phyloP scores from a whole-genome alignment of 2,329 filamentous ascomycete species.

The Penicillium sp. region DNA sequence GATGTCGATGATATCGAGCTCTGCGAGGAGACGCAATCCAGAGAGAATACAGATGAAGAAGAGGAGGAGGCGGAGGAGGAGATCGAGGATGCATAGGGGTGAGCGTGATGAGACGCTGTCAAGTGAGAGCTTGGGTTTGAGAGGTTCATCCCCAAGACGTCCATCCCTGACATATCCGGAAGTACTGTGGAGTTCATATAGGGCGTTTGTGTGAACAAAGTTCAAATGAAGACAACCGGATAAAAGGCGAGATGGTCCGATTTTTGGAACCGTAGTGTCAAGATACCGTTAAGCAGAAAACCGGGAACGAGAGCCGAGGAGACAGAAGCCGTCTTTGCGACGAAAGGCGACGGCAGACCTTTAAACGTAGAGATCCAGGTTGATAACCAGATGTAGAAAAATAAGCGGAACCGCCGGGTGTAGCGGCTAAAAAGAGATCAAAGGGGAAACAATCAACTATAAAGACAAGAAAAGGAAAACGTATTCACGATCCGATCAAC shows the following conservation, averaged over 20 bases:
- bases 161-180: conserved; percentile 44
- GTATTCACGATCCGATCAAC: conserved; percentile 23
- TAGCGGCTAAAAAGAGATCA: conserved; percentile 3
- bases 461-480: conserved; percentile 13
- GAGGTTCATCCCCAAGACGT: conserved; percentile 43
- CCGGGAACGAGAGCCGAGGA: conserved; percentile 30
- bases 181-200: conserved; percentile 28
- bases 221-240: conserved; percentile 15
- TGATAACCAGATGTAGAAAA: conserved; percentile 11
- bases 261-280: conserved; percentile 21
- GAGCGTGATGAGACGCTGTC: conserved; percentile 36
- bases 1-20: conserved; percentile 68
- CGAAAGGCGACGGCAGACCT: conserved; percentile 27
- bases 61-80: conserved; percentile 74
- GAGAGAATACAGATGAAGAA: conserved; percentile 73
- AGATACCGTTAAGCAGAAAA: conserved; percentile 28
- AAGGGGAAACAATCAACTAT: conserved; percentile 6
- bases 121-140: conserved; percentile 38
- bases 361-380: conserved; percentile 22
- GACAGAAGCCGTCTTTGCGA: conserved; percentile 26
- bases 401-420: conserved; percentile 7
- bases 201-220: conserved; percentile 9
- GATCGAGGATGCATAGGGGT: conserved; percentile 67
- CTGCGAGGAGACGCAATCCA: conserved; percentile 59
- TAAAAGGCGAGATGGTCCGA: conserved; percentile 19